A percentile compares a stretch with the other conserved stretches of the same genome.
phyloP scores from a whole-genome alignment of 106 monocot genomes.

The Amphibolis antarctica region DNA sequence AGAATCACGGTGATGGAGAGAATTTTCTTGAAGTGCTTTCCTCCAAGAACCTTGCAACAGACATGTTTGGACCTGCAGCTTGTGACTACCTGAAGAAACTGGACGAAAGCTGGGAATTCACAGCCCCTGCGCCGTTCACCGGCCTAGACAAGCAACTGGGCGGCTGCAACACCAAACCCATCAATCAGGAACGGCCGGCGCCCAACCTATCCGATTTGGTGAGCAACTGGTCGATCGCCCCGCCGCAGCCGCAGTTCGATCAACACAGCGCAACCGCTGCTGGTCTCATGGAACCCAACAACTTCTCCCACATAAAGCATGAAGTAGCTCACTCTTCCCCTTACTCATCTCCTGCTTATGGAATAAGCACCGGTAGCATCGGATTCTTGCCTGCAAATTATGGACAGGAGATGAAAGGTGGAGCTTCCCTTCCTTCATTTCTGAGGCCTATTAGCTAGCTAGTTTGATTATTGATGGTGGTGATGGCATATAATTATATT shows the following conservation, averaged over 20 bases:
- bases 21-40: constrained; percentile 54
- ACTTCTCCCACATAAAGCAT: constrained; percentile 24
- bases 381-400: not conserved
- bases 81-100: constrained; percentile 71
- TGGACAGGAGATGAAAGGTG: constrained; percentile 12
- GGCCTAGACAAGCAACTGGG: constrained; percentile 10
- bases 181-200: constrained; percentile 14
- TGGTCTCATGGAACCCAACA: not conserved
- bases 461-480: not conserved
- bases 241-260: constrained; percentile 32
- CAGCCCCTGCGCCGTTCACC: constrained; percentile 11
- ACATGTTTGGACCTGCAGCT: constrained; percentile 52
- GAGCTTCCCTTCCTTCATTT: constrained; percentile 14
- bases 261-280: constrained; percentile 5
- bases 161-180: constrained; percentile 11
- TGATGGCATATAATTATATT: constrained; percentile 11
- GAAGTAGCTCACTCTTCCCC: constrained; percentile 16
- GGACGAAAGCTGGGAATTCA: constrained; percentile 33
- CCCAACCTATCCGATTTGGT: constrained; percentile 62
- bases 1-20: constrained; percentile 26
- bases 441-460: constrained; percentile 9
- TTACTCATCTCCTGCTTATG: constrained; percentile 1
- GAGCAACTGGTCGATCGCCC: constrained; percentile 79
- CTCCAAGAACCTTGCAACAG: constrained; percentile 31
- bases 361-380: not conserved